Evolutionary conservation across 768 basidiomycete genomes (phyloP), one percentile per base, ranked within the genome.

Genomic region (Boletus huronensis): DNA sequence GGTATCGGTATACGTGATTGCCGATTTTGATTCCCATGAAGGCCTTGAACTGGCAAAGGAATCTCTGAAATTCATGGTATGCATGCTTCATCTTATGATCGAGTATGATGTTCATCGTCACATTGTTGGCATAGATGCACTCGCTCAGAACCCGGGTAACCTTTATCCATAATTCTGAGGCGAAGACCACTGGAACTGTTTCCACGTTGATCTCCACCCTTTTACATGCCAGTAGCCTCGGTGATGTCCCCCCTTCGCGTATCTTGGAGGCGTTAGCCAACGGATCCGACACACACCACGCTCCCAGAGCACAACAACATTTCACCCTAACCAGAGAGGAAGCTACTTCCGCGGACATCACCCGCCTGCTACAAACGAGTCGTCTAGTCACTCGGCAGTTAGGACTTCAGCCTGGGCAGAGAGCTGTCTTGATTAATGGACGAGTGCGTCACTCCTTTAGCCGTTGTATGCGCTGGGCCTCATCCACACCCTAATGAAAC

Each of bases 361-460:
- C 48, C 53, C 31, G 60, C 69, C n/a, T 88, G 75, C 58, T 80
- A 13, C 75, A 68, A 45, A 67, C 76, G 1, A 75, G 78, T 54
- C 74, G 75, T 32, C 64, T 82, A 21, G 62, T 90, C 14, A 75
- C 77, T 3, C 74, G 82, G 26, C 79, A 80, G 48, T 61, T 92
- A 3, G 78, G 78, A n/a, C 63, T 94, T 26, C 60, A 66, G 14
- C 80, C 85, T 2, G 88, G 87, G 0, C 71, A 85, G 53, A 75
- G 75, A 21, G 90, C 79, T 1, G 54, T 98, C 35, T 56, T 95
- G 34, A 74, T 90, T 48, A 97, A 97, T 61, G 96, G 95, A 25
- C 77, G 95, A 31, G 93, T 95, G 65, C 67, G 87, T 74, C 8
- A 16, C 54, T 3, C 16, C 23, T 9, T 53, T 25, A 19, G 25